Evolutionary conservation across 2,329 filamentous ascomycete species (phyloP).

Genomic region (Periconia digitata): DNA sequence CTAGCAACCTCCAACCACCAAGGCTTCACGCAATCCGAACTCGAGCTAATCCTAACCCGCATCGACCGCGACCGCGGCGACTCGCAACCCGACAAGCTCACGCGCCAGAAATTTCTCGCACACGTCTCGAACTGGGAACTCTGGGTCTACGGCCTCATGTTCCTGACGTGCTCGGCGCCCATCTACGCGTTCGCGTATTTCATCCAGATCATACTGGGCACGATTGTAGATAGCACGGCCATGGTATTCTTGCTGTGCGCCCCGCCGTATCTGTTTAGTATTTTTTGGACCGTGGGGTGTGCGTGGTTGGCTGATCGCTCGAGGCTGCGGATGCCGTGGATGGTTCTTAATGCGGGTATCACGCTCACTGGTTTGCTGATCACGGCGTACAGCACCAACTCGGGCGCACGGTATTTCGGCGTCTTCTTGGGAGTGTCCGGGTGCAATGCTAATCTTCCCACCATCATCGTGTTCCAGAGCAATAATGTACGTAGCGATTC

Average conservation of each 20-base stretch:
- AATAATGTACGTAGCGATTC: constrained; percentile 42
- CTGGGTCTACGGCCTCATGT: constrained; percentile 25
- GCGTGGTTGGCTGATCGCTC: constrained; percentile 38
- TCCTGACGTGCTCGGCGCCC: constrained; percentile 19
- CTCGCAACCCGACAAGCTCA: constrained; percentile 21
- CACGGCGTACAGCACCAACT: constrained; percentile 21
- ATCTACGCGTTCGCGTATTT: constrained; percentile 28
- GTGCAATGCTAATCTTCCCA: constrained; percentile 33
- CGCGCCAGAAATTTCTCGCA: constrained; percentile 14
- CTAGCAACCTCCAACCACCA: constrained; percentile 19
- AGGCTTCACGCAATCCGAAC: constrained; percentile 27
- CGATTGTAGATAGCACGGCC: constrained; percentile 26
- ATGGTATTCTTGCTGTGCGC: constrained; percentile 40
- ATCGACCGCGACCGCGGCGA: constrained; percentile 24
- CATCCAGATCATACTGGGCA: constrained; percentile 25
- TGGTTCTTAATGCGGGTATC: constrained; percentile 20
- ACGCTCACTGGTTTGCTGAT: constrained; percentile 18
- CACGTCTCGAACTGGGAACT: constrained; percentile 21
- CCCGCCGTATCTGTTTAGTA: constrained; percentile 39
- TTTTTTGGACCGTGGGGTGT: constrained; percentile 33
- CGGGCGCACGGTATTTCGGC: constrained; percentile 35
- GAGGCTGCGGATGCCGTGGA: constrained; percentile 32
- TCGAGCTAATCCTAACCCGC: constrained; percentile 28
- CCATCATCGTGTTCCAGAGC: constrained; percentile 29
- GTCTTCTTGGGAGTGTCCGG: constrained; percentile 36